These are phyloP conservation scores for Poa pratensis DNA, from an alignment of 176 grass and related monocot species.

Conservation along the genomic window DNA sequence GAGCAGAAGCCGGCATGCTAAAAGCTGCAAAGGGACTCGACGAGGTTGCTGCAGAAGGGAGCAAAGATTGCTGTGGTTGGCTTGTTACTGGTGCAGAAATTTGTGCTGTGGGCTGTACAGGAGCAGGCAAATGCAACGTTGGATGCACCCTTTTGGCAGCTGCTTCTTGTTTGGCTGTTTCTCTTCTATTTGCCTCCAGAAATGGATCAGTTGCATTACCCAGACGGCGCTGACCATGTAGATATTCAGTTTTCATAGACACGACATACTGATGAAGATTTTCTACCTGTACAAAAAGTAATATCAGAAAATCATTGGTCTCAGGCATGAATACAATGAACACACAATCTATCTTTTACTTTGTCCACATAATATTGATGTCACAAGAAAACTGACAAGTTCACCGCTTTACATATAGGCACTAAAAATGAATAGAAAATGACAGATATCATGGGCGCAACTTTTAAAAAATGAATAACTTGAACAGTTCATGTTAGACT, in stretches of 20 bases:
- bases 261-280: slow-evolving; percentile 95
- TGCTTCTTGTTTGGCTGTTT: slow-evolving; percentile 83
- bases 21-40: slow-evolving; percentile 57
- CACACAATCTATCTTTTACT: background rate
- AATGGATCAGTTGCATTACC: slow-evolving; percentile 85
- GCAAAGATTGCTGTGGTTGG: slow-evolving; percentile 51
- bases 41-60: slow-evolving; percentile 49
- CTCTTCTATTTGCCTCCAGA: slow-evolving; percentile 93
- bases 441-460: background rate
- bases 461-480: background rate
- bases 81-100: slow-evolving; percentile 47
- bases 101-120: slow-evolving; percentile 56
- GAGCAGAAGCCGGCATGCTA: slow-evolving; percentile 61
- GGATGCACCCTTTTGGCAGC: slow-evolving; percentile 92
- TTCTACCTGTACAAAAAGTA: slow-evolving; percentile 73
- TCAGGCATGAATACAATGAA: background rate
- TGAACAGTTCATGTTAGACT: background rate
- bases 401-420: slow-evolving; percentile 25
- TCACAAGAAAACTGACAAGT: background rate
- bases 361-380: slow-evolving; percentile 2
- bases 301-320: slow-evolving; percentile 18
- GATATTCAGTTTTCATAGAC: slow-evolving; percentile 80
- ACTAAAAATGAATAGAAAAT: slow-evolving; percentile 9
- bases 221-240: slow-evolving; percentile 59
- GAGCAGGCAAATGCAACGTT: slow-evolving; percentile 83